These are phyloP conservation scores for Chrysanthemum makinoi DNA, from an alignment of 129 eudicot genomes.

Conservation along the genomic window DNA sequence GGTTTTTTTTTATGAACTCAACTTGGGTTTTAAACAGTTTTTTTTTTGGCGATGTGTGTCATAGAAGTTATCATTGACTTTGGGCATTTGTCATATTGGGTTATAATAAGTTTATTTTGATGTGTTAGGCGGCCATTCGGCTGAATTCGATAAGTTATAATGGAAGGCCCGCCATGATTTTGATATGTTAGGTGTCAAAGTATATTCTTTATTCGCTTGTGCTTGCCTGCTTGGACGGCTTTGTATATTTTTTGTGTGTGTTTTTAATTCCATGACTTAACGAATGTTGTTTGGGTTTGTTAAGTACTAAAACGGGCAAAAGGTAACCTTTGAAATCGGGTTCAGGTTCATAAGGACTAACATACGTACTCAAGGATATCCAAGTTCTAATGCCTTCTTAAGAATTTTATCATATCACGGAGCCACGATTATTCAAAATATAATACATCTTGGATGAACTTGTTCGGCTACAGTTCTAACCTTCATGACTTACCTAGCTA, in stretches of 20 bases:
- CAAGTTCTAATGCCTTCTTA: no score
- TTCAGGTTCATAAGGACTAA: no score
- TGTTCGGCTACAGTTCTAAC: no score
- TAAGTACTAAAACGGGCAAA: not conserved
- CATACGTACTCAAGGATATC: no score
- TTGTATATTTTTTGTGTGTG: not conserved
- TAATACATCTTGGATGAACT: no score
- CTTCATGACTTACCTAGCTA: no score
- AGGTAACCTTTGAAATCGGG: not conserved
- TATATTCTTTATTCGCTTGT: slow-evolving; percentile 14
- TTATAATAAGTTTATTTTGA: not conserved
- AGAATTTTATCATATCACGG: no score
- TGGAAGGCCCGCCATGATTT: slow-evolving; percentile 3
- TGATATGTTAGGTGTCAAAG: not conserved
- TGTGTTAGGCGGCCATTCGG: slow-evolving; percentile 10
- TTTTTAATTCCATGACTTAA: not conserved
- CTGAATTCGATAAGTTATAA: not conserved
- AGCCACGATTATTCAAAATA: no score
- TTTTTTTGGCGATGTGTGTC: no score
- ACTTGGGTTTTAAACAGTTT: not conserved
- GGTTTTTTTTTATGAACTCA: not conserved
- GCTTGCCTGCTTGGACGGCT: slow-evolving; percentile 20
- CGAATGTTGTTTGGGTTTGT: not conserved
- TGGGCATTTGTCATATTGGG: slow-evolving; percentile 7
- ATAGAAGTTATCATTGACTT: slow-evolving; percentile 13